These are phyloP conservation scores for Prunus yedoensis DNA, from an alignment of 331 rosid species.

Conservation along the genomic window DNA sequence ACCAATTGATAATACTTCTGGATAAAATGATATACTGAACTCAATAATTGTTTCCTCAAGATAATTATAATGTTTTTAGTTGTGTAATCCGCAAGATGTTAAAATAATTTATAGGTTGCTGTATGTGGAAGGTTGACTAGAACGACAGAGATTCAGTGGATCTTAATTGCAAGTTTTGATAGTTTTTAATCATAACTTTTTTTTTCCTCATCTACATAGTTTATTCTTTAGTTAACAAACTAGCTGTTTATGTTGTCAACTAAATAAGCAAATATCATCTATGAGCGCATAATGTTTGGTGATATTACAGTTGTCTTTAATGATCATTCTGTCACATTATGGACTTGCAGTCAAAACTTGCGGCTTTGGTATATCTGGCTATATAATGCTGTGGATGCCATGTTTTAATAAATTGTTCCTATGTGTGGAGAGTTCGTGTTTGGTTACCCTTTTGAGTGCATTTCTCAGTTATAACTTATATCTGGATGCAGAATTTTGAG, in stretches of 20 bases:
- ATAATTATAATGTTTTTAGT: too few species aligned
- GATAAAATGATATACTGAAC: too few species aligned
- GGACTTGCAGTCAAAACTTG: conserved; percentile 6
- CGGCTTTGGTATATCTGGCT: neutral
- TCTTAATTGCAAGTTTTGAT: neutral
- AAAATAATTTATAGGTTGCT: neutral
- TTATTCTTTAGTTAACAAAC: too few species aligned
- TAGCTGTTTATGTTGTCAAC: neutral
- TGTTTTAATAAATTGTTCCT: neutral
- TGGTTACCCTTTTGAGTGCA: neutral
- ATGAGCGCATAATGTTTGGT: neutral
- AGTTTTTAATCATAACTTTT: neutral
- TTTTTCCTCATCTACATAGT: too few species aligned
- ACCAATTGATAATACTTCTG: too few species aligned
- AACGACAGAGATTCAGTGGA: neutral
- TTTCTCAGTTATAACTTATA: conserved; percentile 11
- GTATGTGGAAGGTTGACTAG: neutral
- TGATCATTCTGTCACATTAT: neutral
- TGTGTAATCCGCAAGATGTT: neutral
- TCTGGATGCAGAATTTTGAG: conserved; percentile 68
- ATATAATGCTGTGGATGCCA: neutral
- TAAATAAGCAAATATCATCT: neutral
- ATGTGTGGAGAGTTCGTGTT: neutral
- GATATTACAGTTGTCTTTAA: neutral
- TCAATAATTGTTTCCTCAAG: too few species aligned